Conservation (phyloP, 164 flowering plant genomes). For the Annona squamosa region DNA sequence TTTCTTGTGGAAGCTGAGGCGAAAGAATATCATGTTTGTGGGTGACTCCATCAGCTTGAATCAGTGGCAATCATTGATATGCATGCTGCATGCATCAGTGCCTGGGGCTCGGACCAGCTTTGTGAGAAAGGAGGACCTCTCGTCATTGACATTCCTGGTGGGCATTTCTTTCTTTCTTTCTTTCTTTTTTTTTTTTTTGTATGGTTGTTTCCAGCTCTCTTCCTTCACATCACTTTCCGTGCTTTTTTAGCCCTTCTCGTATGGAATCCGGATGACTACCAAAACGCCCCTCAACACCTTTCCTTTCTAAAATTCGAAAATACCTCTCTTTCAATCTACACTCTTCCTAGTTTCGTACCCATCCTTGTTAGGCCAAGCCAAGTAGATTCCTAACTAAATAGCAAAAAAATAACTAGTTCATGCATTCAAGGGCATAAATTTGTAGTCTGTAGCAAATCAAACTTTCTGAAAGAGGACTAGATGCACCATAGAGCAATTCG, state of each 20-base stretch:
- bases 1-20: slow-evolving; percentile 22
- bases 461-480: no score
- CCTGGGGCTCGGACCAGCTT: slow-evolving; percentile 19
- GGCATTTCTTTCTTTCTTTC: neutral
- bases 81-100: slow-evolving; percentile 31
- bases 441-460: no score
- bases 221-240: neutral
- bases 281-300: no score
- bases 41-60: slow-evolving; percentile 35
- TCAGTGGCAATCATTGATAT: slow-evolving; percentile 31
- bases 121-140: slow-evolving; percentile 9
- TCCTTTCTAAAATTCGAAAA: no score
- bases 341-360: no score
- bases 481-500: no score
- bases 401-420: no score
- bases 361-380: no score
- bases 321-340: no score
- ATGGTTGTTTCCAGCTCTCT: neutral
- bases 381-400: no score
- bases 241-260: neutral
- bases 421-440: no score
- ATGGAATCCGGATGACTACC: neutral
- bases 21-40: slow-evolving; percentile 37
- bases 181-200: no score
- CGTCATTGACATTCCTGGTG: slow-evolving; percentile 25